Evolutionary conservation across 148 eudicot species (phyloP), one percentile per base, ranked within the genome.

Genomic region (Bassia scoparia): DNA sequence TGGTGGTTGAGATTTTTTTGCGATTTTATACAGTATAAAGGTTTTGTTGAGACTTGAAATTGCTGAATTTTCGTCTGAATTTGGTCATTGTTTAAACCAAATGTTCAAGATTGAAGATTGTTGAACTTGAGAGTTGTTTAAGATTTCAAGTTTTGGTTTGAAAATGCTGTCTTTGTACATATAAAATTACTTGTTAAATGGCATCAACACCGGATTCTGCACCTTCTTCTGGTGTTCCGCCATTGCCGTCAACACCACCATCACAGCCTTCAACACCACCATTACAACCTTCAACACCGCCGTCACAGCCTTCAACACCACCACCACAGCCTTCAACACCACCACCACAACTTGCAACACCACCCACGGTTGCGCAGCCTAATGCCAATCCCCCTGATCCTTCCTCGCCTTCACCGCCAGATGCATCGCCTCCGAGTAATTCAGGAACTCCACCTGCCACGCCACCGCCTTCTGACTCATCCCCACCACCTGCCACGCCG

Each of bases 161-260:
- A 64, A 13, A 12, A 27, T 38, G 70, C 68, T 61, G 38, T 67
- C 53, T 70, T 7, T 54, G 23, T 72, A 71, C 69, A 65, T 31
- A 49, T 49, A 33, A 34, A 38, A 26, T 54, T 30, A 53, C 60
- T 48, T 60, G 66, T 81, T 76, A 69, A 75, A 84, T 84, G 90
- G 83, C 87, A 17, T 84, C 84, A 49, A 76, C 89, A 77, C 85
- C 91, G 27, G 68, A 53, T 76, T 70, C 84, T 46, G 29, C 83
- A 35, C 82, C 88, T 61, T 52, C 84, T 5, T 52, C 84, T 5
- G 71, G 56, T 44, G 75, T 59, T 30, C 72, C 90, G 43, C 84
- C 87, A 21, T 72, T 38, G 43, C 61, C 83, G 27, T 11, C 69
- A 49, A 53, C 70, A 16, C 71, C 80, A 16, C 71, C 80, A 13